Conservation (phyloP, 371 early-diverging fungal species). For the Mycotypha africana region DNA sequence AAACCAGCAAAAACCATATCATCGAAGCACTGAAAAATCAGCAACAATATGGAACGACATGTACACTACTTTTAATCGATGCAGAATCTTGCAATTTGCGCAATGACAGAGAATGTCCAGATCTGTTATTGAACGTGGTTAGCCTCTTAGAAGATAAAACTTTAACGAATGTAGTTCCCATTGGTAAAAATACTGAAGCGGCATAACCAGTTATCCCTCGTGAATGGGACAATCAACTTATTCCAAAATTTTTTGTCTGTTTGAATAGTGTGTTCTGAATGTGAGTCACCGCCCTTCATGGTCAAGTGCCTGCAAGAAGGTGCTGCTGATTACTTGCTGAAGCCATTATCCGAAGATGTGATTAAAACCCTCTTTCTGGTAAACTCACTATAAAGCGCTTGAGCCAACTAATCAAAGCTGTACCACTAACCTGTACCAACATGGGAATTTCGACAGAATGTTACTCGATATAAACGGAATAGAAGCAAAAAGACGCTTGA, state of each 20-base stretch:
- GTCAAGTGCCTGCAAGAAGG: conserved; percentile 43
- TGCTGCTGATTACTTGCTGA: conserved; percentile 53
- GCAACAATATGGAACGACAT: conserved; percentile 4
- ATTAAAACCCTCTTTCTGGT: conserved; percentile 54
- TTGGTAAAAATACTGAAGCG: conserved; percentile 9
- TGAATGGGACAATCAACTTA: too few species aligned
- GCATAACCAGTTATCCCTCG: too few species aligned
- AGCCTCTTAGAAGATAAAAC: conserved; percentile 3
- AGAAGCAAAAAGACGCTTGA: not conserved
- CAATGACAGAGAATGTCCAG: conserved; percentile 12
- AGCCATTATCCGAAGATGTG: conserved; percentile 43
- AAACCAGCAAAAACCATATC: conserved; percentile 5
- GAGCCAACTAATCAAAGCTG: too few species aligned
- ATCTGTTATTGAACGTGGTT: conserved; percentile 12
- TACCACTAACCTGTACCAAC: too few species aligned
- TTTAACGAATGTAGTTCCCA: conserved; percentile 13
- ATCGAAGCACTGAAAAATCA: conserved; percentile 7
- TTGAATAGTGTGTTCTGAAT: conserved; percentile 23
- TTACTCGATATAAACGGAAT: conserved; percentile 16
- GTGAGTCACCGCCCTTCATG: conserved; percentile 36
- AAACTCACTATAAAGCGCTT: too few species aligned
- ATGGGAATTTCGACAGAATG: conserved; percentile 11
- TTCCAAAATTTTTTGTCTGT: not conserved
- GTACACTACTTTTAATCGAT: conserved; percentile 17
- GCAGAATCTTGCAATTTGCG: conserved; percentile 7